Evolutionary conservation across 176 grass and related monocot genomes (phyloP), one percentile per base, ranked within the genome.

Genomic region (Triticum urartu): DNA sequence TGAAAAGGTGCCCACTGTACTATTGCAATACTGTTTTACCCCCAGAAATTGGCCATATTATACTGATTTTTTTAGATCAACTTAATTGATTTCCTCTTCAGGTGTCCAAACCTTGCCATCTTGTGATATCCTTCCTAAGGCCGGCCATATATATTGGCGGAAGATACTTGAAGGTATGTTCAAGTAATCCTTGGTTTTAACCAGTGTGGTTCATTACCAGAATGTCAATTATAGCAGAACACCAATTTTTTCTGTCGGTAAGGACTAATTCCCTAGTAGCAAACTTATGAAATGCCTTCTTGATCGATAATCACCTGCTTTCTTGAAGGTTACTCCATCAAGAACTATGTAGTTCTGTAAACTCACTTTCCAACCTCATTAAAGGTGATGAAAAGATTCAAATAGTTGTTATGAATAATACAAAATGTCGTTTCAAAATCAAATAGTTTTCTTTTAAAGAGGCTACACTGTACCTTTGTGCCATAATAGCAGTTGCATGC

Each of bases 151-250:
- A 95, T 87, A 84, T 98, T 86, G 93, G 91, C 62, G 95, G 95
- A 87, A 90, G 93, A 84, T 98, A 98, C 77, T 85, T 98, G 54
- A 98, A 98, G 93, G 95, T 98, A 89, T 85, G 70, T 26, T 30
- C 52, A 83, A 21, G 34, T 65, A 65, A 60, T 71, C 34, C 12
- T 64, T 90, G 10, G 40, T 58, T 60, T 34, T 39, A 26, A 73
- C 70, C 32, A 88, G 50, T 7, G 33, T 39, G 21, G n/a, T 21
- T 72, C 11, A 77, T 65, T n/a, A 70, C 14, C 17, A 59, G 62
- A 32, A 30, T 28, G 75, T 43, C 36, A 64, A 22, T 75, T 28
- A 30, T 28, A 73, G 14, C 7, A n/a, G 6, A 68, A 9, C n/a
- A 7, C 21, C 12, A 5, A 5, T 35, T 85, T 48, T 67, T 52